Evolutionary conservation across 371 early-diverging fungal genomes (phyloP).

Genomic region (Lichtheimia hyalospora): DNA sequence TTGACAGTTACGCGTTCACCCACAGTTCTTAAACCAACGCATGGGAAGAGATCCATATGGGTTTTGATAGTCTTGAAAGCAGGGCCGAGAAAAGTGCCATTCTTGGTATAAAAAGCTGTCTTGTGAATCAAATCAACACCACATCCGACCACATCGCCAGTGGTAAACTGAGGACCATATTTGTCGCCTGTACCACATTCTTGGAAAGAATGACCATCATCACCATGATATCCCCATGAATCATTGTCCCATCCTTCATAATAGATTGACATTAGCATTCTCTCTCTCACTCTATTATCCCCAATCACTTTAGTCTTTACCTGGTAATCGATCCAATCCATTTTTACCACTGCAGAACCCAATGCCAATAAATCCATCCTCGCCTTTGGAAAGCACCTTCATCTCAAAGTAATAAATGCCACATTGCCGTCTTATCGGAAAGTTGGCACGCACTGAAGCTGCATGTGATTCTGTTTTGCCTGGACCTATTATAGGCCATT

Average conservation of each 20-base stretch:
- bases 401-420: constrained; percentile 94
- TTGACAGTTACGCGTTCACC: constrained; percentile 87
- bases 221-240: constrained; percentile 92
- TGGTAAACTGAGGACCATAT: constrained; percentile 91
- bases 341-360: constrained; percentile 75
- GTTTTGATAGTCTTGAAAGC: constrained; percentile 44
- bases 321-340: constrained; percentile 72
- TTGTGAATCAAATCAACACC: constrained; percentile 81
- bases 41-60: constrained; percentile 63
- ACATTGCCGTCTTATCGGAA: constrained; percentile 80
- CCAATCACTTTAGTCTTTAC: constrained; percentile 33
- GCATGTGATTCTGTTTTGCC: constrained; percentile 83
- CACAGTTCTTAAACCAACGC: constrained; percentile 87
- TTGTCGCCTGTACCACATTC: constrained; percentile 78
- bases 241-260: constrained; percentile 74
- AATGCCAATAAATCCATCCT: constrained; percentile 91
- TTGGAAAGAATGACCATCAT: constrained; percentile 87
- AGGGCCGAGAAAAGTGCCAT: constrained; percentile 80
- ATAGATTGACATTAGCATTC: not conserved
- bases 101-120: constrained; percentile 89
- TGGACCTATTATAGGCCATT: constrained; percentile 53
- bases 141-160: constrained; percentile 93
- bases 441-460: constrained; percentile 80
- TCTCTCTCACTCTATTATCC: not conserved
- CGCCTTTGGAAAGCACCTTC: constrained; percentile 81